Conservation (phyloP, 306 rosid species). For the Urtica urens region DNA sequence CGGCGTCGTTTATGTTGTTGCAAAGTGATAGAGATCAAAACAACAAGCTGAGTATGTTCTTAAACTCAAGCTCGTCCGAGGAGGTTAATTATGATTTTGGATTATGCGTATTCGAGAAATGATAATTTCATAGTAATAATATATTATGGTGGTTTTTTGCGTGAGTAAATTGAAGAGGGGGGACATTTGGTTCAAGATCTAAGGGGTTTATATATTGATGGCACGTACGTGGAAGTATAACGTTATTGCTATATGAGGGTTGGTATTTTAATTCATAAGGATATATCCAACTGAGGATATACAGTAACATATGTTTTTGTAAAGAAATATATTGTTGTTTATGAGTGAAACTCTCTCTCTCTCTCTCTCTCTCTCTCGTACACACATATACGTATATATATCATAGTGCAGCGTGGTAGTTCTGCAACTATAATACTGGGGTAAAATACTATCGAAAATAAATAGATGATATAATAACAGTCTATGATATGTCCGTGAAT, state of each 20-base stretch:
- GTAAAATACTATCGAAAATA: not conserved
- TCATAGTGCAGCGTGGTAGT: no score
- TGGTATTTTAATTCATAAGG: not conserved
- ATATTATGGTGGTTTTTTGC: no score
- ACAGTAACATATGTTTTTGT: slow-evolving; percentile 29
- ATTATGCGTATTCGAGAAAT: slow-evolving; percentile 86
- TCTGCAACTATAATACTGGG: no score
- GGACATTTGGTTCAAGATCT: not conserved
- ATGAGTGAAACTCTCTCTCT: slow-evolving; percentile 27
- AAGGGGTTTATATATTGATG: not conserved
- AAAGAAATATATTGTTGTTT: slow-evolving; percentile 27
- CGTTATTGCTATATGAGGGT: slow-evolving; percentile 24
- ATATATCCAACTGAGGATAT: slow-evolving; percentile 9
- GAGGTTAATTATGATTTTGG: slow-evolving; percentile 64
- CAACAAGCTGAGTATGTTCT: slow-evolving; percentile 41
- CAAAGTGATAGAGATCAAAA: slow-evolving; percentile 27
- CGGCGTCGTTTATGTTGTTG: slow-evolving; percentile 37
- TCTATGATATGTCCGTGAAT: no score
- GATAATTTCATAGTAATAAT: slow-evolving; percentile 14
- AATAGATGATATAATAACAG: not conserved
- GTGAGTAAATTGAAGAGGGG: not conserved
- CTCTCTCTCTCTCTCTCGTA: slow-evolving; percentile 8
- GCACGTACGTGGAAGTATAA: not conserved
- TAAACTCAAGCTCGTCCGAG: slow-evolving; percentile 27
- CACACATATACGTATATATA: not conserved